Base-by-base conservation (phyloP, 305 asterid genomes). In the Striga hermonthica region DNA sequence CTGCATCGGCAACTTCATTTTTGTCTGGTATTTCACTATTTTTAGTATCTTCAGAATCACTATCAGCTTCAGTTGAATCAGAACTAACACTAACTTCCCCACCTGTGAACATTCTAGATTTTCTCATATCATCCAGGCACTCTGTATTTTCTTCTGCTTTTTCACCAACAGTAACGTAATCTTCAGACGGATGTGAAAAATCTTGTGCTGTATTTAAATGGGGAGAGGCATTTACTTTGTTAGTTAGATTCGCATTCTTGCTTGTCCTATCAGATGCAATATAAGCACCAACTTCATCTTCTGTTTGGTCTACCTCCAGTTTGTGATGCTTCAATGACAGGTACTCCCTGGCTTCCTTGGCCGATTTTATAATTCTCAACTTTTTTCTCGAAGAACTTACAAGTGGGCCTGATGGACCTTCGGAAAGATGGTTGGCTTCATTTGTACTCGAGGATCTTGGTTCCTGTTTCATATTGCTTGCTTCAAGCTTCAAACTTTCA, bases 331-430 rank as follows among this genome's bases (percentile, higher is more conserved):
- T 88, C 65, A 70, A 79, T 44, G 86, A 80, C 66, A 90, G 95
- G 76, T 84, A 94, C 55, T 85, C 95, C 79, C 85, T 82, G 38
- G 97, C 99, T 90, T 90, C 96, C 78, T 80, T 68, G 65, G 90
- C 91, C 39, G 96, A 88, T 69, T 74, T 78, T 71, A 94, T 94
- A 78, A 94, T 77, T 77, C 78, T 82, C 48, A 82, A 71, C 73
- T 78, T 82, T 40, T 72, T 78, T 57, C 68, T 70, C 5, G 53
- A 65, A 71, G 83, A 70, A 49, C 44, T 65, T 75, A 67, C 68
- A 50, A 3, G 36, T 40, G 67, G 63, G 57, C 62, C 55, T 9
- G 67, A 69, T 53, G 75, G 67, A 71, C 31, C 68, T 70, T 74
- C 79, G 40, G 72, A 71, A 57, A 62, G 74, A 65, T 72, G 54